Evolutionary conservation across 805 yeast species (phyloP).

Genomic region (Torulaspora indica): DNA sequence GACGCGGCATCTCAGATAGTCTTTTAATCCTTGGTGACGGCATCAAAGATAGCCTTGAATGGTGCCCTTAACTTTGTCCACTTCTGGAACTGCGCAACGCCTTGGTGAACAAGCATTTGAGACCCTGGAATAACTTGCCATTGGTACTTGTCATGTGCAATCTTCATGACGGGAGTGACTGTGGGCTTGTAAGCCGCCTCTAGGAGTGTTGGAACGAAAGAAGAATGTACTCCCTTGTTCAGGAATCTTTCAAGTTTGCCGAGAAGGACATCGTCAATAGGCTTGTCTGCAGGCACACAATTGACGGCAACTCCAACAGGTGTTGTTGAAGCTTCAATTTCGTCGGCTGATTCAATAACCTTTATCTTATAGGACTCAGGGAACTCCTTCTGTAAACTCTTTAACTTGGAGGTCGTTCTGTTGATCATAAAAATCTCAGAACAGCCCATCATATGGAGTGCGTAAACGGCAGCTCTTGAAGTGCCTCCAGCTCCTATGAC

Average conservation of each 20-base stretch:
- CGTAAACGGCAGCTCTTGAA: conserved; percentile 88
- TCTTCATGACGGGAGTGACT: conserved; percentile 77
- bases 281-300: conserved; percentile 79
- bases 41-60: conserved; percentile 54
- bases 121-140: conserved; percentile 91
- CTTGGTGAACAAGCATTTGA: conserved; percentile 90
- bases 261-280: conserved; percentile 52
- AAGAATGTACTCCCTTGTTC: conserved; percentile 38
- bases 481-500: conserved; percentile 98
- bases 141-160: conserved; percentile 55
- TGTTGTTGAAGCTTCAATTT: conserved; percentile 39
- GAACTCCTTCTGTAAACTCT: conserved; percentile 55
- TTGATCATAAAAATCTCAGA: conserved; percentile 69
- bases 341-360: conserved; percentile 47
- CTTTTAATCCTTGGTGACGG: conserved; percentile 42
- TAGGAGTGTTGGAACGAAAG: conserved; percentile 52
- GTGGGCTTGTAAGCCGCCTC: conserved; percentile 96
- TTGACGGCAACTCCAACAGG: conserved; percentile 61
- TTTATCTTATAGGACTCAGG: conserved; percentile 56
- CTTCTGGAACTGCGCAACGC: conserved; percentile 74
- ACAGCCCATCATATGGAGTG: conserved; percentile 76
- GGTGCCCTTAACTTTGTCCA: conserved; percentile 72
- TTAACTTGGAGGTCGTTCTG: conserved; percentile 66
- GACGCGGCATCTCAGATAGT: not conserved
- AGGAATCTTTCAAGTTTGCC: conserved; percentile 47